phyloP scores from a whole-genome alignment of 1,284 basidiomycete genomes.

The Pseudomicrostroma phylloplanum region DNA sequence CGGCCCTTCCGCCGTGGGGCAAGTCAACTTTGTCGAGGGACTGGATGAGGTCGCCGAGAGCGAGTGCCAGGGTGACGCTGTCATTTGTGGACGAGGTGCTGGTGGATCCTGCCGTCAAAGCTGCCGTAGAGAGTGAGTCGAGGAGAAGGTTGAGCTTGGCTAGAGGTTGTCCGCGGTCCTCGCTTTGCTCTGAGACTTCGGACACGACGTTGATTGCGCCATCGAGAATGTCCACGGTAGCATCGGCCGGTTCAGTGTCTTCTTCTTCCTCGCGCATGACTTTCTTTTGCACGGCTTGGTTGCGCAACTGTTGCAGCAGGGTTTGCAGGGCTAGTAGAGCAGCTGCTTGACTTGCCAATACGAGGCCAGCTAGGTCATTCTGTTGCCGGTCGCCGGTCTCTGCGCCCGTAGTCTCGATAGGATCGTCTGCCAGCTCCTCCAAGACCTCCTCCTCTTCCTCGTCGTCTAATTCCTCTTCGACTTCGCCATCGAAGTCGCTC shows the following conservation, averaged over 20 bases:
- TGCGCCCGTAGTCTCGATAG: background rate
- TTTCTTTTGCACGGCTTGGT: too few relatives aligned
- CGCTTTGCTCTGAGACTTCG: background rate
- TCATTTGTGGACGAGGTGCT: background rate
- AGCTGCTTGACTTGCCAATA: background rate
- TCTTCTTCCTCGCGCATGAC: background rate
- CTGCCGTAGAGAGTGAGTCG: conserved; percentile 2
- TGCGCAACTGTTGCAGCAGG: background rate
- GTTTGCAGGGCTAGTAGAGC: conserved; percentile 1
- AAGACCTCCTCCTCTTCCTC: background rate
- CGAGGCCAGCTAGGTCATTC: background rate
- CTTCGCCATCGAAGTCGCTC: background rate
- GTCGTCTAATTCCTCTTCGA: background rate
- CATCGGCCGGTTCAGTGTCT: background rate
- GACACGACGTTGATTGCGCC: background rate
- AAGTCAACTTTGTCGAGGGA: background rate
- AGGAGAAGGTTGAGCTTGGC: background rate
- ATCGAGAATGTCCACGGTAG: background rate
- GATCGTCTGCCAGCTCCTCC: conserved; percentile 4
- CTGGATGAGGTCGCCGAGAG: background rate
- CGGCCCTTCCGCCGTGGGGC: background rate
- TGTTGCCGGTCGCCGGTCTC: background rate
- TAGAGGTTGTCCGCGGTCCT: background rate
- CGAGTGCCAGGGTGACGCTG: background rate
- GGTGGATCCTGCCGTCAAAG: background rate